Base-by-base conservation (phyloP, 345 rosid genomes). In the Carallia pectinifolia region DNA sequence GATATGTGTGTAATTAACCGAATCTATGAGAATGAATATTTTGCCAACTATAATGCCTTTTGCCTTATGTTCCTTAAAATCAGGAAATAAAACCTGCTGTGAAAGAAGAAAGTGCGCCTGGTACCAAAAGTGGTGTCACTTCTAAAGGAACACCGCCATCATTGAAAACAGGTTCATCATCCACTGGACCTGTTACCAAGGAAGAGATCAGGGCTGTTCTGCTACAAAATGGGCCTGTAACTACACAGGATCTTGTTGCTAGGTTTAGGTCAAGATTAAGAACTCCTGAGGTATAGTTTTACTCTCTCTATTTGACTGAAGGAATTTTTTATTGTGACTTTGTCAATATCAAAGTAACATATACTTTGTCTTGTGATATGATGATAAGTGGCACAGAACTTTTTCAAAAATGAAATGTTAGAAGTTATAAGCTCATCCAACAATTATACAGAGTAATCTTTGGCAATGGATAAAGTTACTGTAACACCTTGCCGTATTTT, bases 191-290 rank as follows among this genome's bases (percentile, higher is more conserved):
- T 39, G 97, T 92, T 75, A 85, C 96, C 39, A 97, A 92, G 82
- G 96, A 90, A 13, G 97, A 92, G 82, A 89, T 95, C 61, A 86
- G 91, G 58, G 89, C 93, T 61, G 92, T 91, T 71, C 75, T 94
- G 75, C 58, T 87, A 89, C 90, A 90, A 71, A 88, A 81, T 75
- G 83, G 87, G 27, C 95, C 89, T 29, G 85, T 94, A 9, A 91
- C 98, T 31, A 94, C 98, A 37, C 90, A 88, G 74, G 96, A 87
- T 60, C 92, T 95, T 76, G 98, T 95, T 63, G 90, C 89, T 73
- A 82, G 87, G 69, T 95, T 95, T 52, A 92, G 79, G 78, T 84
- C 92, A 27, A 85, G 97, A 65, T 88, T 92, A 30, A 92, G 84
- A 73, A 67, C 78, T 62, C 61, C 79, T 0, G 97, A 95, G 96